Evolutionary conservation across 2,329 filamentous ascomycete genomes (phyloP), one percentile per base, ranked within the genome.

Genomic region (Ophiostoma fasciatum): DNA sequence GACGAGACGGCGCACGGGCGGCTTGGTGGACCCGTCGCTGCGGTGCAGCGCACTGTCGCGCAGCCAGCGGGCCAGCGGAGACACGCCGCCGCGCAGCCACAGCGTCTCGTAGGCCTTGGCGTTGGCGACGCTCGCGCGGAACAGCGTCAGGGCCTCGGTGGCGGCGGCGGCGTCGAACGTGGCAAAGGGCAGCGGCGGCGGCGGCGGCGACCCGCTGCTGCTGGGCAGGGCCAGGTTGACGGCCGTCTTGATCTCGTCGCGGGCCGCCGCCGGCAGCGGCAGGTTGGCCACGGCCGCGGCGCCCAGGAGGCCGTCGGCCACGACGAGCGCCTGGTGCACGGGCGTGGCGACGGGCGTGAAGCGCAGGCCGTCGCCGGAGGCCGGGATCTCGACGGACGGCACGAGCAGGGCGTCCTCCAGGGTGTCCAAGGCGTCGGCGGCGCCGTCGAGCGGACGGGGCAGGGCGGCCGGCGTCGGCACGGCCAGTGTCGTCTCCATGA

Each of bases 311-410:
- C 83, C 85, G 33, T 82, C 68, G 0, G 74, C 76, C 8, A 93
- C 68, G 9, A 94, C 48, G 13, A 94, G 57, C 1, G 78, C 74
- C 51, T 78, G 82, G 51, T 96, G 88, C 1, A 94, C 84, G 0
- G 88, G 87, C 30, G 83, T 84, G 7, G 75, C 73, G 28, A 90
- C 65, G 13, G 75, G 68, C 11, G 75, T 74, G 38, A 74, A 68
- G 42, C 74, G 65, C 21, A 11, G 25, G 36, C 31, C 36, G 22
- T 33, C 31, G 8, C 76, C 75, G 13, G 78, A 75, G 6, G 64
- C 68, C 2, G 71, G 72, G 28, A 82, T 80, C 15, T 82, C 74
- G 23, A 93, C 68, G 1, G 66, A 67, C 3, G 85, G 85, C 14
- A 83, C 78, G n/a, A 94, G 66, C 11, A 87, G 62, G 0, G 72